Evolutionary conservation across 345 rosid genomes (phyloP).

Genomic region (Euphorbia peplus): DNA sequence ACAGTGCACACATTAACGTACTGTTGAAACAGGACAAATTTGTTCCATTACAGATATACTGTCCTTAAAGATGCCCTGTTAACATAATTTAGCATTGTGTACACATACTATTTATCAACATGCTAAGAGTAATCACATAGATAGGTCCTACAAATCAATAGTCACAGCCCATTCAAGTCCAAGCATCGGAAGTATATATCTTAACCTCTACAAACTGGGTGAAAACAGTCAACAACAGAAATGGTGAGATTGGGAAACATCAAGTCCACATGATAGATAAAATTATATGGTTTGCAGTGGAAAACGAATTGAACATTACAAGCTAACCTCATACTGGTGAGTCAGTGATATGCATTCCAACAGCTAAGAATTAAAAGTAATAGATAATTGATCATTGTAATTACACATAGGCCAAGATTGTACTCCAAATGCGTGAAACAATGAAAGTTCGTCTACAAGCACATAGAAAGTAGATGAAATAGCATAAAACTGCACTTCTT

Average conservation of each 20-base stretch:
- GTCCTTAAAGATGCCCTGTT: too few relatives aligned
- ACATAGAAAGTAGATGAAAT: neutral
- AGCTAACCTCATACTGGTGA: neutral
- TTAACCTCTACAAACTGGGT: neutral
- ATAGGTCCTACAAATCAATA: neutral
- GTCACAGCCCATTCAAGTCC: neutral
- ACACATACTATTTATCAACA: neutral
- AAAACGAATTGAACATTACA: neutral
- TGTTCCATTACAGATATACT: neutral
- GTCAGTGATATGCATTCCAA: neutral
- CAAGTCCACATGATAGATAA: neutral
- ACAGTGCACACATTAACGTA: neutral
- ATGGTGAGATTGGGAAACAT: neutral
- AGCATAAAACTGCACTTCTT: neutral
- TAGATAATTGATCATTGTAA: neutral
- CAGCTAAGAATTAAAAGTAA: neutral
- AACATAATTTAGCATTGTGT: too few relatives aligned
- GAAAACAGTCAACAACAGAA: neutral
- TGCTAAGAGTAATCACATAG: neutral
- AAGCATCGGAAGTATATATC: neutral
- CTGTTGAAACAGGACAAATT: neutral
- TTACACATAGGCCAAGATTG: neutral
- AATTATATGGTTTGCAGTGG: neutral
- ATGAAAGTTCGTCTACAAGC: neutral
- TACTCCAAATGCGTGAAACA: neutral